phyloP scores from a whole-genome alignment of 768 basidiomycete genomes.

The Kockovaella imperatae region DNA sequence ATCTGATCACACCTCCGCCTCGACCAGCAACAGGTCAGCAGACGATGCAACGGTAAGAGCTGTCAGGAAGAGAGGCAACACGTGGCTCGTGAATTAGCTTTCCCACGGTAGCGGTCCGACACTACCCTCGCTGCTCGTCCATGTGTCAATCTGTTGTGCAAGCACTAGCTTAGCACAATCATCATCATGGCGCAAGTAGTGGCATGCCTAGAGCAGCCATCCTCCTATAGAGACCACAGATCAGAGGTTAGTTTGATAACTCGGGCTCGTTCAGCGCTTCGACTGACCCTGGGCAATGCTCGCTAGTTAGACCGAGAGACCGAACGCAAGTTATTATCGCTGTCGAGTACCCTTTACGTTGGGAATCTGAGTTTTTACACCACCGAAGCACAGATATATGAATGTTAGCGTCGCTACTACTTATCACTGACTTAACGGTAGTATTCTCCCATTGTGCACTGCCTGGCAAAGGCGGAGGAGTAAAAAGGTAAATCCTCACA shows the following conservation, averaged over 20 bases:
- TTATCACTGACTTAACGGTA: conserved; percentile 1
- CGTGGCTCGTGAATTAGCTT: background rate
- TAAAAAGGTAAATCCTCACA: conserved; percentile 31
- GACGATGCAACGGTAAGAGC: no score
- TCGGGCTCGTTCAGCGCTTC: conserved; percentile 2
- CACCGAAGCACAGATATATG: conserved; percentile 43
- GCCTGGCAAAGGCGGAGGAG: conserved; percentile 40
- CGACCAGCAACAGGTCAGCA: no score
- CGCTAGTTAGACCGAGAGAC: conserved; percentile 55
- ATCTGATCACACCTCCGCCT: no score
- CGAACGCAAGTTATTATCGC: conserved; percentile 71
- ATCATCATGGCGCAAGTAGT: conserved; percentile 71
- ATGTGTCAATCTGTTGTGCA: no score
- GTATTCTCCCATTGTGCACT: conserved; percentile 41
- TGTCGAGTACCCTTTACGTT: conserved; percentile 86
- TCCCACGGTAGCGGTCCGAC: conserved; percentile 5
- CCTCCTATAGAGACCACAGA: conserved; percentile 94
- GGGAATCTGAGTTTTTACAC: conserved; percentile 47
- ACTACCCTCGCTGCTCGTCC: no score
- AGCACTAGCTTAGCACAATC: no score
- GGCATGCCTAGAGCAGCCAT: conserved; percentile 77
- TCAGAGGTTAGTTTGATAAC: conserved; percentile 50
- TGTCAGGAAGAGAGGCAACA: background rate
- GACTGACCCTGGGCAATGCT: background rate
- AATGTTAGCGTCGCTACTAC: conserved; percentile 22